These are phyloP conservation scores for Rhodotorula sp. DNA, from an alignment of 1,284 basidiomycete species.

Conservation along the genomic window DNA sequence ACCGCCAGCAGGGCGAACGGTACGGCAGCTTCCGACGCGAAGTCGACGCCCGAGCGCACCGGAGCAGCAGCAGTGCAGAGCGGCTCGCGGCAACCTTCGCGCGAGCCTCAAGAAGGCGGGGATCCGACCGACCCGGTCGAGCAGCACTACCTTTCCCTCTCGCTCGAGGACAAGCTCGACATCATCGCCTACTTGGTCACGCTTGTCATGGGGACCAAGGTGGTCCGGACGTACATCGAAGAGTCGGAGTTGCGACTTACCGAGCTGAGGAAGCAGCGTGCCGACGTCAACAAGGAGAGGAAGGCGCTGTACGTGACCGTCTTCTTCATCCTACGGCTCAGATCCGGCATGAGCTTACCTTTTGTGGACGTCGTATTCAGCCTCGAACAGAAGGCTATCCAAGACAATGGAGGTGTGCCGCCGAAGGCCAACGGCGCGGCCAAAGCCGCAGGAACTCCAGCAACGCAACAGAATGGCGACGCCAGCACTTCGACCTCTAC, in stretches of 20 bases:
- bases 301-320: slow-evolving; percentile 70
- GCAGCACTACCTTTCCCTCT: slow-evolving; percentile 70
- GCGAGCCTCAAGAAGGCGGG: slow-evolving; percentile 20
- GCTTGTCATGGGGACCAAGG: slow-evolving; percentile 82
- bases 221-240: slow-evolving; percentile 84
- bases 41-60: not conserved
- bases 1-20: not conserved
- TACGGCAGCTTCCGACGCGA: not conserved
- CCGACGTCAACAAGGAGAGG: slow-evolving; percentile 84
- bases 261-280: slow-evolving; percentile 88
- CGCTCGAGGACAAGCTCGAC: slow-evolving; percentile 73
- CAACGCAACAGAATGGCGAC: not conserved
- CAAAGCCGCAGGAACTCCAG: not conserved
- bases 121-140: slow-evolving; percentile 52
- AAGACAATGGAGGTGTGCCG: slow-evolving; percentile 53
- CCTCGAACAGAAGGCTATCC: slow-evolving; percentile 65
- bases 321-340: not conserved
- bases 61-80: slow-evolving; percentile 1
- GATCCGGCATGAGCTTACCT: not conserved
- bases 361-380: slow-evolving; percentile 50
- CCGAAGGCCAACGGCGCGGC: not conserved
- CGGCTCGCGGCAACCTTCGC: not conserved
- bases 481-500: not conserved
- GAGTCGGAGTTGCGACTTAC: slow-evolving; percentile 84
- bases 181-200: slow-evolving; percentile 86